Evolutionary conservation across 2,329 filamentous ascomycete genomes (phyloP).

Genomic region (Phyllosticta citrichinensis): DNA sequence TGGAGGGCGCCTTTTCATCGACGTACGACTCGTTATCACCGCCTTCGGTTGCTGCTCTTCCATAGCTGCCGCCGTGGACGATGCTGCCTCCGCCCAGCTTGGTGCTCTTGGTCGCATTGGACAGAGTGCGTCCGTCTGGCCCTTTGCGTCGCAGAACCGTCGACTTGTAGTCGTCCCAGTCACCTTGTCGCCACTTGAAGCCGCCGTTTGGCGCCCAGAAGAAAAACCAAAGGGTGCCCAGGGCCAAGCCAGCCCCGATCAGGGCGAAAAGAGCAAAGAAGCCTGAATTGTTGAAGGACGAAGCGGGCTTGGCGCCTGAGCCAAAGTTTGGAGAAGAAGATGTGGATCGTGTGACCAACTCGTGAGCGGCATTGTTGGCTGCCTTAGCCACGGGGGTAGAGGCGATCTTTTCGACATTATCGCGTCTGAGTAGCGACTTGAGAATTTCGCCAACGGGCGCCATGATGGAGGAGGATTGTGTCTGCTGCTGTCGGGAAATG

Average conservation of each 20-base stretch:
- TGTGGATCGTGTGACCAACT: conserved; percentile 2
- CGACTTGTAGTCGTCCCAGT: conserved; percentile 98
- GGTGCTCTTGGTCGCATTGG: conserved; percentile 72
- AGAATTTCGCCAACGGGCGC: background rate
- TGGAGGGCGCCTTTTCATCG: conserved; percentile 29
- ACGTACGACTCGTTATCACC: conserved; percentile 37
- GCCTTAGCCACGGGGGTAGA: background rate
- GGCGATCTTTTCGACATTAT: background rate
- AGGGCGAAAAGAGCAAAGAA: conserved; percentile 82
- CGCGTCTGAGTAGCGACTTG: background rate
- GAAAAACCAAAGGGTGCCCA: conserved; percentile 90
- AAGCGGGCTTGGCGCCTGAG: conserved; percentile 26
- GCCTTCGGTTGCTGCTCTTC: conserved; percentile 19
- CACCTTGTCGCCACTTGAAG: conserved; percentile 71
- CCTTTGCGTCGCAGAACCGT: conserved; percentile 84
- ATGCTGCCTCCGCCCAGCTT: conserved; percentile 77
- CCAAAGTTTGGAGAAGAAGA: conserved; percentile 16
- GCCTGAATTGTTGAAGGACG: conserved; percentile 41
- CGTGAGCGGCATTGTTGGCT: background rate
- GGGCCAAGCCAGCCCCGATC: conserved; percentile 68
- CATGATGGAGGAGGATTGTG: background rate
- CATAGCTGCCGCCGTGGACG: conserved; percentile 54
- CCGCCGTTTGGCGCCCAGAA: conserved; percentile 92
- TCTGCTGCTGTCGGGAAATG: background rate
- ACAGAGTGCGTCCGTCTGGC: conserved; percentile 77